Evolutionary conservation across 2,329 filamentous ascomycete species (phyloP), one percentile per base, ranked within the genome.

Genomic region (Drechslerella dactyloides): DNA sequence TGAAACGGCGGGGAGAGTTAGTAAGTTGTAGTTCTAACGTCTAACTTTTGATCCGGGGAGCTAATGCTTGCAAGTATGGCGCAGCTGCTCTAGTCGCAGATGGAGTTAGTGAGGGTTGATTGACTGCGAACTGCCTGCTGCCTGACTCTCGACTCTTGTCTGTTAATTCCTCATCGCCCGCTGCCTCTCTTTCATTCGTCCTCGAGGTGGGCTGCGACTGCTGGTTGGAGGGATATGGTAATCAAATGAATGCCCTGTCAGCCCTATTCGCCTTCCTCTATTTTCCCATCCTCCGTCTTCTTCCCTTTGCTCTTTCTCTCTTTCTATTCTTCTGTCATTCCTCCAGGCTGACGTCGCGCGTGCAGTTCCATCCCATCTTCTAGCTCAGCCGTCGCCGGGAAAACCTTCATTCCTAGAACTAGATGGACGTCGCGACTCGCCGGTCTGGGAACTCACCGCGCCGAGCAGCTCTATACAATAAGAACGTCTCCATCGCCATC

Each of bases 121-220:
- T 48, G 7, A 11, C n/a, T 48, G 7, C 44, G n/a, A 17, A 23
- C 4, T 33, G 27, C 27, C 27, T 33, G 27, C 27, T 33, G 27
- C 27, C 27, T 8, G 27, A 33, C 27, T 33, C 27, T 33, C 27
- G 27, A 33, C 27, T 33, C 27, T 33, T 33, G 27, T 33, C n/a
- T n/a, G n/a, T 33, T 8, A 33, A 8, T 33, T 33, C 27, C 27
- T 33, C 27, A 33, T 33, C 27, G 27, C 27, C 3, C 8, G 5
- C 23, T 51, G 53, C 53, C 27, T 44, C 23, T 19, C 46, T 61
- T 19, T 54, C 51, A 17, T 60, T 50, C 51, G 11, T 60, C 33
- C 33, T 15, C 33, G 11, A 35, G 2, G 11, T 30, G 30, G 11
- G 33, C 27, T 40, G n/a, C 33, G 21, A 15, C 35, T 57, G 13